Conservation (phyloP, 2,329 filamentous ascomycete species). For the Metarhizium guizhouense region DNA sequence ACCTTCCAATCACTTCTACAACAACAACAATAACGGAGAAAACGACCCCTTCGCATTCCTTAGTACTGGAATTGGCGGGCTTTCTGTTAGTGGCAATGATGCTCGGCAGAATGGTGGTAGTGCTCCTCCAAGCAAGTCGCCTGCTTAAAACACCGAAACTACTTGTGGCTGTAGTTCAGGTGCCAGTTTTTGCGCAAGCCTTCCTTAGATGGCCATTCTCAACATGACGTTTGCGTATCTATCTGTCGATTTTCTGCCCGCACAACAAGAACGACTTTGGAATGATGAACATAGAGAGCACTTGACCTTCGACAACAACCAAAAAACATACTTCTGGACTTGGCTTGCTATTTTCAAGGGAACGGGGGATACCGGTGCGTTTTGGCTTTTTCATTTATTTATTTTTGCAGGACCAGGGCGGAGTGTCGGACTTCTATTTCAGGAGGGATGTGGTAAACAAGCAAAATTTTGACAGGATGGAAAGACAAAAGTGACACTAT, state of each 20-base stretch:
- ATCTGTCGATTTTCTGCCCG: slow-evolving; percentile 16
- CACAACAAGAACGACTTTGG: slow-evolving; percentile 25
- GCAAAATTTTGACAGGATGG: slow-evolving; percentile 20
- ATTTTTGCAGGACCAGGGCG: slow-evolving; percentile 20
- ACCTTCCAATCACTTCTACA: slow-evolving; percentile 45
- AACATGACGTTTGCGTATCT: slow-evolving; percentile 12
- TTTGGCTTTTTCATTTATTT: slow-evolving; percentile 20
- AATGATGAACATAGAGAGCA: slow-evolving; percentile 37
- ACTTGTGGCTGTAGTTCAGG: neutral
- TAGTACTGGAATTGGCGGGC: slow-evolving; percentile 60
- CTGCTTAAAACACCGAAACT: slow-evolving; percentile 33
- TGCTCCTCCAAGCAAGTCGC: slow-evolving; percentile 50
- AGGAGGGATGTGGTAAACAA: slow-evolving; percentile 23
- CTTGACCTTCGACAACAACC: slow-evolving; percentile 31
- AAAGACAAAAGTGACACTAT: slow-evolving; percentile 32
- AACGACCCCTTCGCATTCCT: slow-evolving; percentile 76
- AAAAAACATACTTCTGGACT: slow-evolving; percentile 27
- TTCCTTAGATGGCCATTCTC: slow-evolving; percentile 17
- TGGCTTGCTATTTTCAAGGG: slow-evolving; percentile 28
- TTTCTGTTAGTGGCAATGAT: slow-evolving; percentile 61
- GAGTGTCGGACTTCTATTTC: slow-evolving; percentile 30
- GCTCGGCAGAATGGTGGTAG: slow-evolving; percentile 53
- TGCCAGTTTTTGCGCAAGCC: slow-evolving; percentile 16
- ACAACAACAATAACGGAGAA: slow-evolving; percentile 55
- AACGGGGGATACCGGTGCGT: slow-evolving; percentile 25